These are phyloP conservation scores for Cladosporium sp. DNA, from an alignment of 2,329 filamentous ascomycete species.

Conservation along the genomic window DNA sequence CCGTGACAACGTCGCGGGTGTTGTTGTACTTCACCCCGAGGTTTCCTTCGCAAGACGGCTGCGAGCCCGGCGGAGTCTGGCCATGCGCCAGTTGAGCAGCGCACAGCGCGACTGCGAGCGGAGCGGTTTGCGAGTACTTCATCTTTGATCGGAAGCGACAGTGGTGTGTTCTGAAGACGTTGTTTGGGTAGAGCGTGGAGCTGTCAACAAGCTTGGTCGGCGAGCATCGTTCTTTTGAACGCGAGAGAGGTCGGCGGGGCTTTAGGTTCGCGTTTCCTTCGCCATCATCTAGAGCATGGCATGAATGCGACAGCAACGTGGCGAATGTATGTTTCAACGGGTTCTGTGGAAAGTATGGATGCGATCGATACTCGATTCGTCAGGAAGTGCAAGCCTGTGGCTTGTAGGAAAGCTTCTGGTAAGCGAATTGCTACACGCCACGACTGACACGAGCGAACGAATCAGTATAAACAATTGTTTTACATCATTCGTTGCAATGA, in stretches of 20 bases:
- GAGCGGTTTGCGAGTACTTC: background rate
- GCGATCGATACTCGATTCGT: background rate
- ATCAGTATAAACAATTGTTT: too few relatives aligned
- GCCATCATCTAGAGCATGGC: background rate
- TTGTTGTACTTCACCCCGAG: conserved; percentile 7
- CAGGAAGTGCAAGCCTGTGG: background rate
- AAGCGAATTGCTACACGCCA: conserved; percentile 5
- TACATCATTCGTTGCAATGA: too few relatives aligned
- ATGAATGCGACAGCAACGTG: background rate
- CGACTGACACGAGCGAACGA: too few relatives aligned
- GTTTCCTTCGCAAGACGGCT: background rate
- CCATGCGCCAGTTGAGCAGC: background rate
- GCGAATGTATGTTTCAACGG: background rate
- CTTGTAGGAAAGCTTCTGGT: background rate
- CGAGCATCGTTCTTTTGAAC: background rate
- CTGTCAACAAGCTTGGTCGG: background rate
- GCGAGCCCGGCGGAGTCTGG: conserved; percentile 1
- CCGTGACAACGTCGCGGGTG: conserved; percentile 1
- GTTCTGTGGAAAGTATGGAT: background rate
- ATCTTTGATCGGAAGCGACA: background rate
- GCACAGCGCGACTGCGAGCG: background rate
- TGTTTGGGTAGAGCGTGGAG: too few relatives aligned
- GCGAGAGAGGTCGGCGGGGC: conserved; percentile 1
- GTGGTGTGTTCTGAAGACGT: background rate
- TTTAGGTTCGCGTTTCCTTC: background rate